Conservation (phyloP, 1,284 basidiomycete genomes). For the Heliocybe sulcata region DNA sequence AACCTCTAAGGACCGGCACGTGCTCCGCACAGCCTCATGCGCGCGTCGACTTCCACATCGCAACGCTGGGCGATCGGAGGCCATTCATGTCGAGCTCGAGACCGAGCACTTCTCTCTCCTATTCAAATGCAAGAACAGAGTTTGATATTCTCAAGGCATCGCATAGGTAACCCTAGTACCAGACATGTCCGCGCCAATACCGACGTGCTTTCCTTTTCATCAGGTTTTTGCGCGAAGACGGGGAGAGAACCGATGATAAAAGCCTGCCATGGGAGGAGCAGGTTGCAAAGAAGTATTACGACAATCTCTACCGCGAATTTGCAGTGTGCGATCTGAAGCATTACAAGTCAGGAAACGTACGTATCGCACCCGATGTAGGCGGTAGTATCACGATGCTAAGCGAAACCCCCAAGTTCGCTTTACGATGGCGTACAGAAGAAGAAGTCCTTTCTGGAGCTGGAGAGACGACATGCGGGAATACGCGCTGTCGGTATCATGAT, state of each 20-base stretch:
- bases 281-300: conserved; percentile 83
- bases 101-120: neutral
- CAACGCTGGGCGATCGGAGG: too few species aligned
- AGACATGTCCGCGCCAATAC: neutral
- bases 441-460: conserved; percentile 84
- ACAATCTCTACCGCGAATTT: conserved; percentile 82
- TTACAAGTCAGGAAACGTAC: conserved; percentile 84
- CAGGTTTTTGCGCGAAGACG: conserved; percentile 73
- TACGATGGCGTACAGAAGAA: conserved; percentile 86
- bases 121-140: conserved; percentile 27
- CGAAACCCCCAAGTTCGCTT: conserved; percentile 50
- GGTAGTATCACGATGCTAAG: neutral
- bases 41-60: too few species aligned
- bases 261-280: conserved; percentile 66
- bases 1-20: too few species aligned
- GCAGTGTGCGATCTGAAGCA: conserved; percentile 92
- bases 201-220: conserved; percentile 5
- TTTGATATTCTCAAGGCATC: conserved; percentile 62
- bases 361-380: conserved; percentile 7
- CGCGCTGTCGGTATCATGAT: conserved; percentile 70
- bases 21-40: too few species aligned
- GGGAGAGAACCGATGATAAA: conserved; percentile 26
- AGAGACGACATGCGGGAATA: conserved; percentile 81
- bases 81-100: neutral
- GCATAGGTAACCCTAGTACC: conserved; percentile 39